Evolutionary conservation across 1,139 yeast species (phyloP).

Genomic region (Zygoascus sp.): DNA sequence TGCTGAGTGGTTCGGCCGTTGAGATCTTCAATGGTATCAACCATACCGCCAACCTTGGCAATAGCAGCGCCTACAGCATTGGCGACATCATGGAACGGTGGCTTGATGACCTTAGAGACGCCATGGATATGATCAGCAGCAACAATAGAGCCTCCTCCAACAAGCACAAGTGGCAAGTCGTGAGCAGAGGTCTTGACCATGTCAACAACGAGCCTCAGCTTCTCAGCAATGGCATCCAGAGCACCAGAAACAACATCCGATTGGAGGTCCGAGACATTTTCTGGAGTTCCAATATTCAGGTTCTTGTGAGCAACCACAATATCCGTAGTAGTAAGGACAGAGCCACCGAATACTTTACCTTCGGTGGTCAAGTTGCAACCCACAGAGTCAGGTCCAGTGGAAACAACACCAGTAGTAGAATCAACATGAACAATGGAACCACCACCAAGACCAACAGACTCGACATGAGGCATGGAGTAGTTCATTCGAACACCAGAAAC

Average conservation of each 20-base stretch:
- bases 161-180: constrained; percentile 39
- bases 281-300: constrained; percentile 6
- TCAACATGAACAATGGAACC: constrained; percentile 38
- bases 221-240: not conserved
- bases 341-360: constrained; percentile 40
- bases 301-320: constrained; percentile 27
- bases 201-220: constrained; percentile 36
- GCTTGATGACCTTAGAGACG: constrained; percentile 38
- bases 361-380: constrained; percentile 35
- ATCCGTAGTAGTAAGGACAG: constrained; percentile 37
- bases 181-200: constrained; percentile 41
- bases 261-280: not conserved
- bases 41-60: constrained; percentile 36
- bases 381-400: constrained; percentile 43
- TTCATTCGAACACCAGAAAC: constrained; percentile 43
- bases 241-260: constrained; percentile 4
- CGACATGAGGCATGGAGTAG: constrained; percentile 44
- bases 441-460: constrained; percentile 43
- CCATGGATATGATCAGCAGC: constrained; percentile 37
- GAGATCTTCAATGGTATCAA: constrained; percentile 25
- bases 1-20: constrained; percentile 8
- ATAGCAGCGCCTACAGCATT: constrained; percentile 46
- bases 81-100: constrained; percentile 39
- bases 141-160: constrained; percentile 44
- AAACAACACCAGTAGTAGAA: constrained; percentile 15